These are phyloP conservation scores for Wallacemonas collosoma DNA, from an alignment of 208 protist species.

Conservation along the genomic window DNA sequence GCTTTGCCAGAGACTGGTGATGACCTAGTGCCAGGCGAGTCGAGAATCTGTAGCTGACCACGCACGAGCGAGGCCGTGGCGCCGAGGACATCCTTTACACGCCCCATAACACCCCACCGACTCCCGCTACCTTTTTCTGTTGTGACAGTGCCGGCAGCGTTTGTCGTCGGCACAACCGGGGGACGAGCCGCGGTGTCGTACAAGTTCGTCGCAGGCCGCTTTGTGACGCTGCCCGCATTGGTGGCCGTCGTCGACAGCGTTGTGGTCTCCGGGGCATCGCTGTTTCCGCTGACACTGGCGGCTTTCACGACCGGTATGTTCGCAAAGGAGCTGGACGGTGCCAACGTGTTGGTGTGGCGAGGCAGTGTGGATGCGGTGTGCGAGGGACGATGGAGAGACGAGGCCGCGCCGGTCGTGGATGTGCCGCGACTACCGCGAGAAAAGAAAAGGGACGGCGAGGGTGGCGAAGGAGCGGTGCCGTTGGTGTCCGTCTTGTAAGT, in stretches of 20 bases:
- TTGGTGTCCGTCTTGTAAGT: not conserved
- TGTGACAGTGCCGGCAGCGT: too few relatives aligned
- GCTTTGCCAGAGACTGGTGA: not conserved
- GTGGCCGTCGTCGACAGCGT: not conserved
- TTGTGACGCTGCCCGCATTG: not conserved
- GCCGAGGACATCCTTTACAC: conserved; percentile 60
- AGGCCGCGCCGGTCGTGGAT: conserved; percentile 10
- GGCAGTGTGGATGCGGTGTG: conserved; percentile 3
- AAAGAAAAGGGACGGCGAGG: conserved; percentile 67
- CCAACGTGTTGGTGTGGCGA: not conserved
- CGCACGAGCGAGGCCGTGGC: conserved; percentile 64
- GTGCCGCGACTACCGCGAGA: conserved; percentile 25
- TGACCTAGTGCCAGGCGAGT: conserved; percentile 5
- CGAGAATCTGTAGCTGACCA: conserved; percentile 52
- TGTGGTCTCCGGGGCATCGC: not conserved
- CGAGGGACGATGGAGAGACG: conserved; percentile 7
- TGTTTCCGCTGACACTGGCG: not conserved
- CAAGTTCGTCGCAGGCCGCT: not conserved
- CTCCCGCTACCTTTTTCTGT: not conserved
- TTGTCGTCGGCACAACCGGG: not conserved
- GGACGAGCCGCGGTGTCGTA: not conserved
- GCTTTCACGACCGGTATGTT: not conserved
- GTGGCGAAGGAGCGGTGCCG: conserved; percentile 21
- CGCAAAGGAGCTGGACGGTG: not conserved
- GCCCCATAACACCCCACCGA: conserved; percentile 36